Evolutionary conservation across 1,139 yeast genomes (phyloP).

Genomic region (Debaryomycetaceae sp.): DNA sequence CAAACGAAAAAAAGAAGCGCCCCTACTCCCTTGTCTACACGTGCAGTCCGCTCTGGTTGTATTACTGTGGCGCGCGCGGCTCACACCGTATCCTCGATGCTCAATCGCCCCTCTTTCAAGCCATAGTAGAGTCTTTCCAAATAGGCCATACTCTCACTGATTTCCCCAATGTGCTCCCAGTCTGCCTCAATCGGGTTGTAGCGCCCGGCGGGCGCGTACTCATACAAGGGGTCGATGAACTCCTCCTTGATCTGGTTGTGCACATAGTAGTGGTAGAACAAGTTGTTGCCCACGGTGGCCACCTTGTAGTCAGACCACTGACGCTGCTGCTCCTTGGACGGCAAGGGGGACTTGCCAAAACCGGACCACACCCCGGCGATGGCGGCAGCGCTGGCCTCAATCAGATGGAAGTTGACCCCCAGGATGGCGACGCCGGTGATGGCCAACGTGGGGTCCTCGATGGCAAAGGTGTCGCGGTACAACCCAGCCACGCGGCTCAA

Average conservation of each 20-base stretch:
- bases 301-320: conserved; percentile 26
- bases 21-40: too few relatives aligned
- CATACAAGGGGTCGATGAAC: conserved; percentile 19
- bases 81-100: conserved; percentile 10
- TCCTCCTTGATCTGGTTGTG: conserved; percentile 17
- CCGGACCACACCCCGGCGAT: conserved; percentile 46
- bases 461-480: conserved; percentile 33
- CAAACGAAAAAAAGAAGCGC: too few relatives aligned
- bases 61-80: too few relatives aligned
- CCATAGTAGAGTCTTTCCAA: conserved; percentile 24
- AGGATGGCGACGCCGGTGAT: conserved; percentile 37
- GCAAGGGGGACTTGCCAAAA: conserved; percentile 16
- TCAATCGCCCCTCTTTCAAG: conserved; percentile 14
- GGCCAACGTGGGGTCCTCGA: conserved; percentile 40
- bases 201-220: conserved; percentile 21
- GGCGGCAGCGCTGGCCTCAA: conserved; percentile 42
- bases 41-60: too few relatives aligned
- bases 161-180: conserved; percentile 18
- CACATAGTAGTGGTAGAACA: conserved; percentile 22
- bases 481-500: conserved; percentile 32
- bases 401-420: conserved; percentile 36
- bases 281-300: conserved; percentile 18
- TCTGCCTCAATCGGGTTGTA: conserved; percentile 23
- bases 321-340: conserved; percentile 24
- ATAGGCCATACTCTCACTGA: conserved; percentile 19